These are phyloP conservation scores for Tolypocladium guangdongense DNA, from an alignment of 2,329 filamentous ascomycete genomes.

Conservation along the genomic window DNA sequence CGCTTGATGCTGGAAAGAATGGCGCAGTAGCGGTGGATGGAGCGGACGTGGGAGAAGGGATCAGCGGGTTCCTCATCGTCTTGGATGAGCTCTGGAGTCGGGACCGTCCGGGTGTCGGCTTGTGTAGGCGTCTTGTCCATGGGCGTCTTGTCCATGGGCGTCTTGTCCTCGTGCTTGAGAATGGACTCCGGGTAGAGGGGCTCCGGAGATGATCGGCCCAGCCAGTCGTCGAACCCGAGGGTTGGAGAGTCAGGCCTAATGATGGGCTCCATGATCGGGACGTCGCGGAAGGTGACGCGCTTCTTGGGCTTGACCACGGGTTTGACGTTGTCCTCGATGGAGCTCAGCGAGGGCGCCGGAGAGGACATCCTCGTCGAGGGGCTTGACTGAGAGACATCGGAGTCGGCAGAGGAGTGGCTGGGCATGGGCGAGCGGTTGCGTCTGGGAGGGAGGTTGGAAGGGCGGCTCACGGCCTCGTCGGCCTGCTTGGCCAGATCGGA, in stretches of 20 bases:
- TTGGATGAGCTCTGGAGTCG: slow-evolving; percentile 6
- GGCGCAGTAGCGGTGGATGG: slow-evolving; percentile 37
- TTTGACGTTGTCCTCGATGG: slow-evolving; percentile 5
- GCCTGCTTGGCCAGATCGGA: slow-evolving; percentile 31
- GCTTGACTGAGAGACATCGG: slow-evolving; percentile 32
- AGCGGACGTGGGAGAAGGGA: slow-evolving; percentile 29
- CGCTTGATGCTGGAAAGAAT: slow-evolving; percentile 35
- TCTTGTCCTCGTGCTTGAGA: slow-evolving; percentile 4
- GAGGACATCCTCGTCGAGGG: slow-evolving; percentile 34
- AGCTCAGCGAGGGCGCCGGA: slow-evolving; percentile 28
- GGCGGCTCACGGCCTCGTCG: slow-evolving; percentile 32
- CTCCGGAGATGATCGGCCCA: slow-evolving; percentile 11
- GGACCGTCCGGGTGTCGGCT: background rate
- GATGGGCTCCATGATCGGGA: slow-evolving; percentile 29
- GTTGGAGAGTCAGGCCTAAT: slow-evolving; percentile 51
- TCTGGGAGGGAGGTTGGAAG: slow-evolving; percentile 25
- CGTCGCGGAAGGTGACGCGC: slow-evolving; percentile 26
- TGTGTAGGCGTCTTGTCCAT: background rate
- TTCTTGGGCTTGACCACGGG: slow-evolving; percentile 22
- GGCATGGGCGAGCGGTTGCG: slow-evolving; percentile 27
- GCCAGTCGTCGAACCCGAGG: slow-evolving; percentile 40
- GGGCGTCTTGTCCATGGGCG: too few relatives aligned
- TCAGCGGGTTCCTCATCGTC: slow-evolving; percentile 13
- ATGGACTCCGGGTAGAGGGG: slow-evolving; percentile 10
- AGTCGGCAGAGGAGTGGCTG: slow-evolving; percentile 35